Conservation (phyloP, 2,329 filamentous ascomycete genomes). For the Nakataea oryzae region DNA sequence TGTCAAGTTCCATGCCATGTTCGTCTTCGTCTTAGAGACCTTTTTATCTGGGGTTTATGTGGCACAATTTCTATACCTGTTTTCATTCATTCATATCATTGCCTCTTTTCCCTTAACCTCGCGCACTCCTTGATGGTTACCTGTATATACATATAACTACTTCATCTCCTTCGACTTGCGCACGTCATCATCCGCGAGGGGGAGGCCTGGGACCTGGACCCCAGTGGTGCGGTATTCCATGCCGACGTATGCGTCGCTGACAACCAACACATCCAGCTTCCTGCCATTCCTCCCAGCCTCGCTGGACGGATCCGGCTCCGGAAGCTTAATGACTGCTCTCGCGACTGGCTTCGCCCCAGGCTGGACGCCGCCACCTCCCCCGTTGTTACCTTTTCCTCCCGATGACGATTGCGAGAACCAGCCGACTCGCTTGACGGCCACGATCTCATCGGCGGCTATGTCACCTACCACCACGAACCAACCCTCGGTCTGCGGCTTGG, state of each 20-base stretch:
- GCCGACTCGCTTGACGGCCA: constrained; percentile 76
- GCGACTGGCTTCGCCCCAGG: constrained; percentile 38
- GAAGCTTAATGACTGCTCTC: constrained; percentile 50
- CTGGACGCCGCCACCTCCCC: constrained; percentile 16
- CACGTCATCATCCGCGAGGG: constrained; percentile 36
- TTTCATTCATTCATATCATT: no score
- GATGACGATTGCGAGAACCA: constrained; percentile 41
- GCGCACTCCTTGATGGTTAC: neutral
- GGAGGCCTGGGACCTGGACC: constrained; percentile 40
- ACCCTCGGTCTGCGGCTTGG: constrained; percentile 88
- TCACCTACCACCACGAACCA: constrained; percentile 79
- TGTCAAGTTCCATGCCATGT: no score
- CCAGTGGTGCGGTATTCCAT: constrained; percentile 46
- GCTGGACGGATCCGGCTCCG: constrained; percentile 24
- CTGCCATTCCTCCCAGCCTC: constrained; percentile 17
- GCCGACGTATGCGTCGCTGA: constrained; percentile 82
- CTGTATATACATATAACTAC: neutral
- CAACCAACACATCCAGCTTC: constrained; percentile 61
- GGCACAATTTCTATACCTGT: no score
- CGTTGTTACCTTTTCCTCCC: constrained; percentile 8
- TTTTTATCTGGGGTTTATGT: no score
- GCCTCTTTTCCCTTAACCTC: no score
- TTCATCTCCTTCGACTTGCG: constrained; percentile 25
- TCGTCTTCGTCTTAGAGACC: no score
- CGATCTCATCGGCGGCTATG: constrained; percentile 57